Base-by-base conservation (phyloP, 2,329 filamentous ascomycete species). In the Talaromyces sp. region DNA sequence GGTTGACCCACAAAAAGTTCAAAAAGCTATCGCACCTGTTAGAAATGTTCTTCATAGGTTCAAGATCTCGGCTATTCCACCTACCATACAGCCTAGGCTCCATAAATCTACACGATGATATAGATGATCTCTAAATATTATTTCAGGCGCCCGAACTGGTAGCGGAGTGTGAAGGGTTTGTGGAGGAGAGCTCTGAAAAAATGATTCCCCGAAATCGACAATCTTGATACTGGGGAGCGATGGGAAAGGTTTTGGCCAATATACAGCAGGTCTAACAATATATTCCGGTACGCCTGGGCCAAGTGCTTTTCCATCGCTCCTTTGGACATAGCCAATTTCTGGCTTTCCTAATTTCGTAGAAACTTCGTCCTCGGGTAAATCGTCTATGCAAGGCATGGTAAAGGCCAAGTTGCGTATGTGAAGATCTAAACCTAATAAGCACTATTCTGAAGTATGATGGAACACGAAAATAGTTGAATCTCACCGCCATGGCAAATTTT, bases 401-500 rank as follows among this genome's bases (percentile, higher is more conserved):
- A 73, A 73, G 18, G 62, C 65, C n/a, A 74, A 53, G 64, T 74
- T 73, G 53, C 68, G 66, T 8, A 66, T 68, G 58, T 72, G 68
- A 0, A 73, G 47, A 61, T 73, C 70, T 72, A 62, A 57, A 30
- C 34, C 34, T 59, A 28, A 52, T 71, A 16, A 69, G 62, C 53
- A 65, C 34, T 56, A 16, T 61, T 34, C 1, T 14, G 64, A 47
- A 56, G 54, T 33, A 18, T 51, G 3, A 3, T 18, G 8, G 14
- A 18, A 23, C 5, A 16, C 14, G 16, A 58, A 51, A 44, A 50
- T 57, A 51, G 51, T 18, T 31, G 34, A 56, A 18, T 63, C 52
- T 4, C 64, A 72, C 71, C 78, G 65, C 78, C 76, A 68, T 81
- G 76, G 40, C 72, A 70, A 63, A 80, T 72, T 23, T 71, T 70